A percentile compares a stretch with the other conserved stretches of the same genome.
phyloP scores from a whole-genome alignment of 257 asterid genomes.

The Petunia secreta region DNA sequence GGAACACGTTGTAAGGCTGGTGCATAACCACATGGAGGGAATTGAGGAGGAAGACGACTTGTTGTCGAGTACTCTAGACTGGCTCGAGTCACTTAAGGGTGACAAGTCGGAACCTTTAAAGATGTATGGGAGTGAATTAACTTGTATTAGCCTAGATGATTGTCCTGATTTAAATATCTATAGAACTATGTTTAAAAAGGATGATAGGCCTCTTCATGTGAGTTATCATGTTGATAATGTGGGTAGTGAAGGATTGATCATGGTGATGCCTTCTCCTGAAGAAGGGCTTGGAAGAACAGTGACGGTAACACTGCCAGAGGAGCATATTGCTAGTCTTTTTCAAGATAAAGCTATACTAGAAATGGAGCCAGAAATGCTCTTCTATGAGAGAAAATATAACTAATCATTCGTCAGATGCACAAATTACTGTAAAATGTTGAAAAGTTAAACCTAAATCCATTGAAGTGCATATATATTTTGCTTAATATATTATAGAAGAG shows the following conservation, averaged over 20 bases:
- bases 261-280: slow-evolving; percentile 60
- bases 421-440: too few species aligned
- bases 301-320: slow-evolving; percentile 44
- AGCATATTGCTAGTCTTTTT: slow-evolving; percentile 39
- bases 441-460: too few species aligned
- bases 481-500: too few species aligned
- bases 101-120: slow-evolving; percentile 28
- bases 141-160: slow-evolving; percentile 47
- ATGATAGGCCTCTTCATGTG: slow-evolving; percentile 50
- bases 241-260: slow-evolving; percentile 53
- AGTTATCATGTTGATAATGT: slow-evolving; percentile 55
- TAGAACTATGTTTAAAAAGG: slow-evolving; percentile 43
- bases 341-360: slow-evolving; percentile 48
- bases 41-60: slow-evolving; percentile 32
- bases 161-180: slow-evolving; percentile 38
- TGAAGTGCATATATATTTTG: too few species aligned
- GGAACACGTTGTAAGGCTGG: slow-evolving; percentile 28
- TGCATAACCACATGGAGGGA: slow-evolving; percentile 42
- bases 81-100: slow-evolving; percentile 33
- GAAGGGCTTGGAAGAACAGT: slow-evolving; percentile 51
- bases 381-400: slow-evolving; percentile 37
- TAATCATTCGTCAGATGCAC: too few species aligned
- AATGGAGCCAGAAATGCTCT: slow-evolving; percentile 46
- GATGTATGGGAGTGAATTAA: slow-evolving; percentile 43
- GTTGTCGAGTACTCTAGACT: slow-evolving; percentile 2